Evolutionary conservation across 2,329 filamentous ascomycete genomes (phyloP), one percentile per base, ranked within the genome.

Genomic region (Chaetothyriales sp.): DNA sequence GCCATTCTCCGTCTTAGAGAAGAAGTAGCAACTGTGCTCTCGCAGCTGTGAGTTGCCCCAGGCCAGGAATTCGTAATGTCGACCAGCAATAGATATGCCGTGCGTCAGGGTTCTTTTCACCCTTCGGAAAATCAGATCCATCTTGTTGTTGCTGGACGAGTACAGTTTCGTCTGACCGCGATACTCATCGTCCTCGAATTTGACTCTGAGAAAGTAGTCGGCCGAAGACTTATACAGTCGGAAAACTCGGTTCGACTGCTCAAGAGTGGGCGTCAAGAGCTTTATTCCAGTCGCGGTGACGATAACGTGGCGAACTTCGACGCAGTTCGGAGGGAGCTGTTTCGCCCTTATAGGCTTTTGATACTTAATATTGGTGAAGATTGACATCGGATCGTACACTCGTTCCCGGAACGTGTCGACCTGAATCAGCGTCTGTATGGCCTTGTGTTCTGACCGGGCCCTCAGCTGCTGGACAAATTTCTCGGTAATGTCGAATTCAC

Each of bases 31-130:
- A 0, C 89, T 86, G 59, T 90, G 82, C 63, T 97, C 89, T 49
- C 90, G 80, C 54, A 98, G 86, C 61, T 98, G 92, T 0, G 92
- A 95, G 66, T 92, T 97, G 0, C 92, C 90, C 69, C 89, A 95
- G 0, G 90, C 92, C 22, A 98, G 77, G 58, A 97, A 97, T 59
- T 90, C 78, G 66, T 89, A 98, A 53, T 80, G 79, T 6, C 87
- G 82, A 56, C 83, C 85, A 4, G 87, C 92, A 48, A 98, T 82
- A 0, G 74, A 74, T 58, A 98, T 90, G 0, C 92, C 92, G 51
- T 92, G 78, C 45, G 70, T 75, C 62, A 97, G 71, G 0, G 83
- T 78, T 47, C 83, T 77, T 56, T 80, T 80, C 18, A 95, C 76
- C 10, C 88, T 78, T 22, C 80, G 80, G 65, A 86, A 95, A 0